Evolutionary conservation across 257 asterid species (phyloP), one percentile per base, ranked within the genome.

Genomic region (Solanum tarijense): DNA sequence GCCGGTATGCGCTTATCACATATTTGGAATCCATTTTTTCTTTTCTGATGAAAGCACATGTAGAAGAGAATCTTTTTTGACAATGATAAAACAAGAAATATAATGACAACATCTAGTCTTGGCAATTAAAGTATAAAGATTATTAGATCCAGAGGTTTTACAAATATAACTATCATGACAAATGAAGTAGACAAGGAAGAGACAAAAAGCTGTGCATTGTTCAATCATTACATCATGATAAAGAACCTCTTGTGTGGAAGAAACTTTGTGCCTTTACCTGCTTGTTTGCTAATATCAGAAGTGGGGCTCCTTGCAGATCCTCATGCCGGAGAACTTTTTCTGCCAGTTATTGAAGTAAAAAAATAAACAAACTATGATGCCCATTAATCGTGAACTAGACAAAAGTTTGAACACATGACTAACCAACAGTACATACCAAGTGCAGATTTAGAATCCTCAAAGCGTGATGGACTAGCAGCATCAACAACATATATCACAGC

Each of bases 291-390:
- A 96, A 74, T 90, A 94, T 91, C 84, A 96, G 91, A 89, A 94
- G 98, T 1, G 98, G 98, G 34, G 98, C 97, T 88, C 98, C 98
- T 91, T 90, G 96, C 90, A 96, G 88, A 90, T 96, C 98, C 93
- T 96, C 98, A 87, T 96, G 98, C 92, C 96, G 92, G 85, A 94
- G 95, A 91, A 90, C 96, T 92, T 94, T 94, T 89, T 94, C 98
- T 96, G 98, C 86, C 89, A 91, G 84, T 76, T 88, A 88, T 74
- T 88, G 87, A 55, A 84, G 85, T 31, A 23, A 79, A 86, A 41
- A 10, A 41, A 39, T 36, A 12, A 46, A 27, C 11, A 82, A 82
- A 82, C 11, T 23, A 79, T 16, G 41, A 82, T 31, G 20, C 29
- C 65, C 38, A 48, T 38, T 18, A 29, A 82, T 48, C 11, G 12